Conservation (phyloP, 768 basidiomycete species). For the Sarcodon aspratus region DNA sequence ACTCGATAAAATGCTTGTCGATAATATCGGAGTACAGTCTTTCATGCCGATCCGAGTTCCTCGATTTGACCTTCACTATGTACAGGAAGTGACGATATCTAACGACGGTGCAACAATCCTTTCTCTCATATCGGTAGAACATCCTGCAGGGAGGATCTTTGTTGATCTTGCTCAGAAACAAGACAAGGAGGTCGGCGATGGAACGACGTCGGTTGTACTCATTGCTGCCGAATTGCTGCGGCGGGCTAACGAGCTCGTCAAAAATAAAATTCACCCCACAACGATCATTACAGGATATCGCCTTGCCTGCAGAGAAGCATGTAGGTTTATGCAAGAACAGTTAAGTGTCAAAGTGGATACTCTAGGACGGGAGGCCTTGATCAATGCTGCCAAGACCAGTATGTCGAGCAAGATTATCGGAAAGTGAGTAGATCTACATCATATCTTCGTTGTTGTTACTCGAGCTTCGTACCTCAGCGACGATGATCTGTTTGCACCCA, state of each 20-base stretch:
- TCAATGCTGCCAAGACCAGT: constrained; percentile 96
- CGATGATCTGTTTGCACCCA: constrained; percentile 94
- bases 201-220: constrained; percentile 97
- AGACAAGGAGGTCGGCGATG: constrained; percentile 98
- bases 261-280: constrained; percentile 97
- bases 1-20: constrained; percentile 94
- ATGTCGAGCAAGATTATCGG: constrained; percentile 99
- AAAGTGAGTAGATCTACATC: constrained; percentile 52
- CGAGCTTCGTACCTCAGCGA: constrained; percentile 42
- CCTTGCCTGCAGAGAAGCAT: constrained; percentile 93
- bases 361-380: constrained; percentile 82
- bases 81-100: constrained; percentile 96
- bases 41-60: constrained; percentile 2
- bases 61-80: constrained; percentile 7
- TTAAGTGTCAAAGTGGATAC: constrained; percentile 88
- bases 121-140: constrained; percentile 84
- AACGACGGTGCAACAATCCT: constrained; percentile 99
- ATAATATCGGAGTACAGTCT: constrained; percentile 78
- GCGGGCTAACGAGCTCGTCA: constrained; percentile 95
- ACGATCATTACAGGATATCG: constrained; percentile 99
- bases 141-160: constrained; percentile 95
- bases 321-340: constrained; percentile 97
- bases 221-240: constrained; percentile 95
- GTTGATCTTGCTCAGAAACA: constrained; percentile 98
- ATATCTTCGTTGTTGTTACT: constrained; percentile 2